Percentiles rank a stretch among this genome's conserved stretches.
These are phyloP conservation scores for Cenchrus americanus DNA, from an alignment of 176 grass and related monocot species.

Conservation along the genomic window DNA sequence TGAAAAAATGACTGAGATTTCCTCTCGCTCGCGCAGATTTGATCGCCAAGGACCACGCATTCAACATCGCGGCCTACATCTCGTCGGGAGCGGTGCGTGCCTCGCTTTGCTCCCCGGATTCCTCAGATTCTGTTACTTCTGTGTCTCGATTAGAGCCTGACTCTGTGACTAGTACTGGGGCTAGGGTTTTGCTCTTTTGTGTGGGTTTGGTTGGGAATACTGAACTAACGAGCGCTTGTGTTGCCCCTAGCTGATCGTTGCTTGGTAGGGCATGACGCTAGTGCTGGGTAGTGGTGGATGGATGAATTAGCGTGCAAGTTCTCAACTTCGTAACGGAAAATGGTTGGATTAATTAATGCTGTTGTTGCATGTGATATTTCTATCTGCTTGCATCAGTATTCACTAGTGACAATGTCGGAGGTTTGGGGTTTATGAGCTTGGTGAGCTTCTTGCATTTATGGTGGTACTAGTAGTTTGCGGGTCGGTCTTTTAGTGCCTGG, in stretches of 20 bases:
- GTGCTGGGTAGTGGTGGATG: neutral
- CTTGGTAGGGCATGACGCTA: neutral
- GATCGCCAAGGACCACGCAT: constrained; percentile 71
- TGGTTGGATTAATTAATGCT: neutral
- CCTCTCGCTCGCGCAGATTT: constrained; percentile 52
- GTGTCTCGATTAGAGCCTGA: neutral
- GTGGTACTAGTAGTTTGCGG: neutral
- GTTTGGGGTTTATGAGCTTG: neutral
- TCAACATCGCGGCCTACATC: constrained; percentile 74
- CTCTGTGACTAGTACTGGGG: neutral
- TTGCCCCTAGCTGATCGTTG: neutral
- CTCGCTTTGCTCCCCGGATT: neutral
- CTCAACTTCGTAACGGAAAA: neutral
- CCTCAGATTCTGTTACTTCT: constrained; percentile 9
- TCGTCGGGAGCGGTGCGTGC: constrained; percentile 56
- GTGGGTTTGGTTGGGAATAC: neutral
- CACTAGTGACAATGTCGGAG: neutral
- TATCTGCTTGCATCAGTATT: neutral
- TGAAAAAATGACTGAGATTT: constrained; percentile 1
- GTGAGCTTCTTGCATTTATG: constrained; percentile 3
- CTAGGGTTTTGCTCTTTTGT: constrained; percentile 35
- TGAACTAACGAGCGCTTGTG: neutral
- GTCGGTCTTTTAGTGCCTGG: neutral
- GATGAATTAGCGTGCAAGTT: neutral
- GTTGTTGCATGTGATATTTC: neutral